A percentile compares a stretch with the other conserved stretches of the same genome.
Evolutionary conservation across 139 green algal genomes (phyloP).

Genomic region (Chlorella sorokiniana): DNA sequence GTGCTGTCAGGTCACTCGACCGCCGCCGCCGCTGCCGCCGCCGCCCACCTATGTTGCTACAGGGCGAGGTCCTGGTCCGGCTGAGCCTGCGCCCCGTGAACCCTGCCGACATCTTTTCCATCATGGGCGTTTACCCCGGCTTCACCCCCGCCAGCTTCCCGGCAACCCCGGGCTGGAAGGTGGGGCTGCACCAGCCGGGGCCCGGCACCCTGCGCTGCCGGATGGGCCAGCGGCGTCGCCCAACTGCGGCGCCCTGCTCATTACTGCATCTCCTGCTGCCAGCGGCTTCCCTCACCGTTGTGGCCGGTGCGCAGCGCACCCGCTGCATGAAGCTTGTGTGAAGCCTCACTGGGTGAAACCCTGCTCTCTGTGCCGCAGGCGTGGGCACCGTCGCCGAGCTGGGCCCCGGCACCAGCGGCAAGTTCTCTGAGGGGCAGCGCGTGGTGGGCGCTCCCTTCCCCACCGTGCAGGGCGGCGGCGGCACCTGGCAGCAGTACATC

Average conservation of each 20-base stretch:
- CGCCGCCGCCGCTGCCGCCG: neutral
- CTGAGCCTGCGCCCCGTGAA: slow-evolving; percentile 43
- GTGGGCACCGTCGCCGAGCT: slow-evolving; percentile 40
- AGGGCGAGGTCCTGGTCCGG: slow-evolving; percentile 27
- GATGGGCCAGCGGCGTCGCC: too few species aligned
- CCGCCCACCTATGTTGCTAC: neutral
- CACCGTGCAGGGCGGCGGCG: slow-evolving; percentile 29
- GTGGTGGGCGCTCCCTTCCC: slow-evolving; percentile 46
- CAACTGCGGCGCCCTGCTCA: too few species aligned
- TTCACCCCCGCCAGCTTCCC: slow-evolving; percentile 36
- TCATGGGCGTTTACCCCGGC: slow-evolving; percentile 54
- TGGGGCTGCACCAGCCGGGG: neutral
- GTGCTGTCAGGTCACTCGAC: neutral
- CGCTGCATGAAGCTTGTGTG: too few species aligned
- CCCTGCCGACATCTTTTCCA: slow-evolving; percentile 50
- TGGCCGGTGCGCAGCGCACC: too few species aligned
- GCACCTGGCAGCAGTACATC: slow-evolving; percentile 59
- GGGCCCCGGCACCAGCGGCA: slow-evolving; percentile 29
- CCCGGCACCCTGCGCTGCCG: too few species aligned
- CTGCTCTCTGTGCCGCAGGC: slow-evolving; percentile 7
- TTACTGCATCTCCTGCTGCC: too few species aligned
- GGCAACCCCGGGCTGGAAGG: slow-evolving; percentile 51
- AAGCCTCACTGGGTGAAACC: neutral
- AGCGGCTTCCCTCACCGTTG: neutral
- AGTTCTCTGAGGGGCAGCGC: slow-evolving; percentile 45